Percentiles rank a stretch among this genome's conserved stretches.
phyloP scores from a whole-genome alignment of 2,329 filamentous ascomycete genomes.

The Curvularia sp. region DNA sequence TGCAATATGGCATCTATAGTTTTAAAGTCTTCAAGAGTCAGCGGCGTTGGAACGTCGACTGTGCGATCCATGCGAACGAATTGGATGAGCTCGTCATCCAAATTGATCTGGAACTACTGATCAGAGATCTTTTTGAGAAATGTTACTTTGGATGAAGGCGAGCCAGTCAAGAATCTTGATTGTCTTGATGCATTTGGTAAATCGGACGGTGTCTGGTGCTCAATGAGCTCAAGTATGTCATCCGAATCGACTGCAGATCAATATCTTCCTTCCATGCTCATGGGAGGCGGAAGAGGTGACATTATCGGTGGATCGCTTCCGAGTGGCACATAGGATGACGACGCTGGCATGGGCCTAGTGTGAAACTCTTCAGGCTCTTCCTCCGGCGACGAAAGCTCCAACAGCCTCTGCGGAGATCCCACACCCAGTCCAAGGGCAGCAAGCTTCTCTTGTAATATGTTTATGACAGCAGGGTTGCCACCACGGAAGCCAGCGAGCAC shows the following conservation, averaged over 20 bases:
- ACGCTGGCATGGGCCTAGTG: slow-evolving; percentile 27
- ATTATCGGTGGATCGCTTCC: slow-evolving; percentile 15
- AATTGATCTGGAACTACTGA: neutral
- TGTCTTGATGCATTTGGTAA: slow-evolving; percentile 2
- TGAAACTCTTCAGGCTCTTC: slow-evolving; percentile 41
- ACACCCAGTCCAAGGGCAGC: slow-evolving; percentile 35
- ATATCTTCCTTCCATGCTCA: slow-evolving; percentile 25
- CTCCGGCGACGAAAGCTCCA: slow-evolving; percentile 43
- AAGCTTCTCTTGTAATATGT: slow-evolving; percentile 44
- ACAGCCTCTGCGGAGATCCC: slow-evolving; percentile 39
- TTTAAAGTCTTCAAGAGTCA: neutral
- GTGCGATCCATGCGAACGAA: neutral
- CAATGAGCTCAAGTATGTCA: neutral
- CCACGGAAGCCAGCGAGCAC: slow-evolving; percentile 42
- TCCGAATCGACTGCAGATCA: neutral
- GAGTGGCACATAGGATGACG: slow-evolving; percentile 24
- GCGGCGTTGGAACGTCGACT: no score
- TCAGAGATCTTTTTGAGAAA: neutral
- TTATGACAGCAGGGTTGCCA: slow-evolving; percentile 45
- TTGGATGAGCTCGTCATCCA: neutral
- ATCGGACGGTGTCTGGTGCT: neutral
- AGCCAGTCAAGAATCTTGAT: neutral
- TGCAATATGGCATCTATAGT: neutral
- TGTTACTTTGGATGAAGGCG: neutral
- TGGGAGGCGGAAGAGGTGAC: slow-evolving; percentile 23